Conservation (phyloP, 2,329 filamentous ascomycete genomes). For the Didymella glomerata region DNA sequence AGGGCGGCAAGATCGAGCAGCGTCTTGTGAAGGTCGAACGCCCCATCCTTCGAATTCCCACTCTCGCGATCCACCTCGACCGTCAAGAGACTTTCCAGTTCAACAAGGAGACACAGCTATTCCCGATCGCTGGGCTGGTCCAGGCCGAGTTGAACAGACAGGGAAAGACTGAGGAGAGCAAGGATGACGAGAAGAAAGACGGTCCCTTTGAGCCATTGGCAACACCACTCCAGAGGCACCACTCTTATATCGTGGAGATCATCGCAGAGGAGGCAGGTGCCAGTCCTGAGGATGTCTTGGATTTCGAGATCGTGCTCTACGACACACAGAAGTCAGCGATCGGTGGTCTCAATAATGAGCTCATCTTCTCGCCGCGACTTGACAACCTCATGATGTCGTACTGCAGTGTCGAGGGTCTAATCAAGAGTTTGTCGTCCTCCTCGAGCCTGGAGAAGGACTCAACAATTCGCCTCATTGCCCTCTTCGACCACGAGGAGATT, state of each 20-base stretch:
- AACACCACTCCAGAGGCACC: conserved; percentile 81
- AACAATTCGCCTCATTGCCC: conserved; percentile 87
- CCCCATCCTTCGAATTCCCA: conserved; percentile 90
- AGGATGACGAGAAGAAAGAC: conserved; percentile 53
- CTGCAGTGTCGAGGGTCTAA: conserved; percentile 85
- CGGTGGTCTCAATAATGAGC: conserved; percentile 89
- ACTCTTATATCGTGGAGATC: conserved; percentile 84
- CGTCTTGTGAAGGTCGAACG: conserved; percentile 90
- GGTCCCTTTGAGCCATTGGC: conserved; percentile 76
- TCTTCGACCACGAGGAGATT: conserved; percentile 98
- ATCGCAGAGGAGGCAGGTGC: conserved; percentile 82
- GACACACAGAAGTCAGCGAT: conserved; percentile 92
- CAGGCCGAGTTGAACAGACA: conserved; percentile 87
- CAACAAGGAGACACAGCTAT: conserved; percentile 96
- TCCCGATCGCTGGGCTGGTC: conserved; percentile 89
- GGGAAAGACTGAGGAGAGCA: conserved; percentile 61
- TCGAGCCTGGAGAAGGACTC: conserved; percentile 76
- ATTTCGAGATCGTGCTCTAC: conserved; percentile 97
- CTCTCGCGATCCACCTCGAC: conserved; percentile 92
- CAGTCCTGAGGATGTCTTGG: conserved; percentile 75
- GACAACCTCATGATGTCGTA: conserved; percentile 98
- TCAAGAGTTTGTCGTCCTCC: conserved; percentile 74
- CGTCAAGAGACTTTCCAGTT: conserved; percentile 86
- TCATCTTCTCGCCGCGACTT: conserved; percentile 93
- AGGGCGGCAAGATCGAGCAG: conserved; percentile 77